These are phyloP conservation scores for Microdochium nivale DNA, from an alignment of 2,329 filamentous ascomycete genomes.

Conservation along the genomic window DNA sequence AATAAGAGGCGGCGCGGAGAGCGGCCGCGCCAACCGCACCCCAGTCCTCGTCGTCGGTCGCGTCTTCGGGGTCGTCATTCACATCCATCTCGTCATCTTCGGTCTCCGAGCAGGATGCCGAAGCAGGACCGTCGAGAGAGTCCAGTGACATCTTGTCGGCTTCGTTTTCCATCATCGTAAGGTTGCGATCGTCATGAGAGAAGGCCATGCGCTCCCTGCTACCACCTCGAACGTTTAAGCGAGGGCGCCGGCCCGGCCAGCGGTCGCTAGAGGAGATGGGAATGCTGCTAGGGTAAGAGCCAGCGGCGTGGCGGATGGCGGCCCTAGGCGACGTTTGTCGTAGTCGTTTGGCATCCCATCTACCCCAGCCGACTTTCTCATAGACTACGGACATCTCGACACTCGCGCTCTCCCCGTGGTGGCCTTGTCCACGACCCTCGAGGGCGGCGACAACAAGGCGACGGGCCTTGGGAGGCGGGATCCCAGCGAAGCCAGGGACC, in stretches of 20 bases:
- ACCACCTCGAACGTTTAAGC: slow-evolving; percentile 41
- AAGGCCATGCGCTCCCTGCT: slow-evolving; percentile 67
- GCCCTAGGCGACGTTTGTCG: slow-evolving; percentile 47
- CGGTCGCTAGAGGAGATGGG: slow-evolving; percentile 41
- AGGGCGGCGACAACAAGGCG: slow-evolving; percentile 86
- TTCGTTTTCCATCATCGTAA: slow-evolving; percentile 70
- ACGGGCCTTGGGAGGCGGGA: slow-evolving; percentile 82
- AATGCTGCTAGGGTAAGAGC: slow-evolving; percentile 41
- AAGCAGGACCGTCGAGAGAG: slow-evolving; percentile 54
- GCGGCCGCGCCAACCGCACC: slow-evolving; percentile 79
- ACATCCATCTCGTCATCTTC: slow-evolving; percentile 53
- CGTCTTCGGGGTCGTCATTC: slow-evolving; percentile 72
- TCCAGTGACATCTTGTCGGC: slow-evolving; percentile 93
- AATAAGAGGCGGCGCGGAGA: slow-evolving; percentile 60
- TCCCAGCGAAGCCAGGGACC: slow-evolving; percentile 84
- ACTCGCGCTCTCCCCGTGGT: slow-evolving; percentile 49
- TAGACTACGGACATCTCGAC: slow-evolving; percentile 69
- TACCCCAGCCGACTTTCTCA: slow-evolving; percentile 94
- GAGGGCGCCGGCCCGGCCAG: slow-evolving; percentile 36
- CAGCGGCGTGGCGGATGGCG: slow-evolving; percentile 29
- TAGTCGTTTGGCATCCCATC: slow-evolving; percentile 79
- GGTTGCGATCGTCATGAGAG: slow-evolving; percentile 60
- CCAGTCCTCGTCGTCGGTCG: slow-evolving; percentile 96
- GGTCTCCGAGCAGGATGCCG: slow-evolving; percentile 69
- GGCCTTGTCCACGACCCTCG: slow-evolving; percentile 60